A percentile compares a stretch with the other conserved stretches of the same genome.
Evolutionary conservation across 2,329 filamentous ascomycete genomes (phyloP).

Genomic region (Fusarium euwallaceae): DNA sequence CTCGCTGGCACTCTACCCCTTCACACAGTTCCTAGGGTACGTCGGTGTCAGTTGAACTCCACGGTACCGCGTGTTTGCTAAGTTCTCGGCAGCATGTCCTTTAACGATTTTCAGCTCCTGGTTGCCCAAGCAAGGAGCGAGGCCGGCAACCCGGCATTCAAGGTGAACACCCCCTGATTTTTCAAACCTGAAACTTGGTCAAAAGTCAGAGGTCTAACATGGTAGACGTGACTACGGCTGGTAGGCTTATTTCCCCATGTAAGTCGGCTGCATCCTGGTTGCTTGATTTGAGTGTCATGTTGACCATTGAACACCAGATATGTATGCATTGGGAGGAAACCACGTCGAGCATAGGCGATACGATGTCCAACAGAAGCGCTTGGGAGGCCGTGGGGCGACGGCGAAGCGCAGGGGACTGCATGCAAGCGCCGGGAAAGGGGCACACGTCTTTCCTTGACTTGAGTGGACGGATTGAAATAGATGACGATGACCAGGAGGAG

Average conservation of each 20-base stretch:
- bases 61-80: constrained; percentile 7
- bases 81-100: constrained; percentile 62
- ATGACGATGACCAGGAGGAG: neutral
- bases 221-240: neutral
- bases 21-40: constrained; percentile 64
- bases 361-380: neutral
- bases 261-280: constrained; percentile 48
- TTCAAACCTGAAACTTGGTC: neutral
- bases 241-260: constrained; percentile 74
- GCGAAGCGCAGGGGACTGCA: neutral
- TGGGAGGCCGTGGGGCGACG: neutral
- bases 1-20: constrained; percentile 69
- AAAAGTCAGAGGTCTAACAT: constrained; percentile 13
- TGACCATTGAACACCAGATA: constrained; percentile 58
- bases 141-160: constrained; percentile 66
- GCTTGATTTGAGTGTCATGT: neutral
- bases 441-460: neutral
- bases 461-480: neutral
- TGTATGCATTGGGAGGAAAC: constrained; percentile 73
- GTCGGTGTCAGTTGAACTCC: constrained; percentile 32
- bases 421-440: neutral
- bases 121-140: constrained; percentile 68
- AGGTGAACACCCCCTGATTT: constrained; percentile 56
- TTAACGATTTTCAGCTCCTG: constrained; percentile 69
- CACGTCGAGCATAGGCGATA: constrained; percentile 44